Evolutionary conservation across 2,329 filamentous ascomycete species (phyloP), one percentile per base, ranked within the genome.

Genomic region (Verticillium isaacii): DNA sequence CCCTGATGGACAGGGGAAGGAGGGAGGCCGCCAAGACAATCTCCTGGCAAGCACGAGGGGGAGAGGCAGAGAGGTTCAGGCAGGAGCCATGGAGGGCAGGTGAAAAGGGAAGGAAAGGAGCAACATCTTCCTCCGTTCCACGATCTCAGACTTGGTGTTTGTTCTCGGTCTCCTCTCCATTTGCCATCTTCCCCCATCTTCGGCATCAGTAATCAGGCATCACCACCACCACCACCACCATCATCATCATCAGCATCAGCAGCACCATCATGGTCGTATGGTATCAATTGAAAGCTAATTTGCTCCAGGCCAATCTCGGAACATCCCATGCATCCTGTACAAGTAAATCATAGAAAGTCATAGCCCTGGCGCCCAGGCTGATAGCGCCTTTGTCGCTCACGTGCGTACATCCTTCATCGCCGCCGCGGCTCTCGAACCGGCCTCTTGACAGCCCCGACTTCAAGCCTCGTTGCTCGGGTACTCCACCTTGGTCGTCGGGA

Each of bases 381-480:
- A 50, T 25, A 50, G 45, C 19, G 19, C n/a, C 45, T 9, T 5
- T 14, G 34, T 36, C 34, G 9, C 9, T 11, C 14, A 36, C 34
- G 23, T 25, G n/a, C 45, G 17, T 45, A 23, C 19, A 37, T 8
- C 17, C n/a, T n/a, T n/a, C 39, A 45, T 45, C n/a, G n/a, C 39
- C 17, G 39, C 14, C 15, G 17, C 15, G 25, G 25, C 25, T 25
- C 39, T n/a, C n/a, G 39, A 29, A 29, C 29, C 29, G 19, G 17
- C n/a, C 12, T 50, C 12, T 45, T n/a, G 17, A 45, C n/a, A 8
- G 15, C 15, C 39, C 39, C 45, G 19, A 50, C 45, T 50, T 72
- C 73, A 87, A 23, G 81, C 75, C 75, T 89, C 87, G 74, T 92
- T 92, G 77, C 89, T 91, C 23, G 88, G 87, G 73, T 93, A 93